Conservation (phyloP, 2,329 filamentous ascomycete genomes). For the Aspergillus tubingensis region DNA sequence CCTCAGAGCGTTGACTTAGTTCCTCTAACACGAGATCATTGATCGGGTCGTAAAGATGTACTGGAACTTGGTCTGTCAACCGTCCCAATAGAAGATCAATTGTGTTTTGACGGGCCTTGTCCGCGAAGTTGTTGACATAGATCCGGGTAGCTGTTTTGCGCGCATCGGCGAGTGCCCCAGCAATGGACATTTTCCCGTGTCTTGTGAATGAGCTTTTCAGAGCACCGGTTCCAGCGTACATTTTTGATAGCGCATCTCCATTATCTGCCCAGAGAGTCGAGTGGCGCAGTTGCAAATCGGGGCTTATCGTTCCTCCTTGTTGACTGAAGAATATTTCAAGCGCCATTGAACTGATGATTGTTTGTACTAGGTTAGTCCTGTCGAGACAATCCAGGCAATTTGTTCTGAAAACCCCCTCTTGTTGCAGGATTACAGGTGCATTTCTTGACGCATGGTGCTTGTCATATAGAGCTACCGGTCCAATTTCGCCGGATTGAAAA, state of each 20-base stretch:
- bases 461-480: constrained; percentile 42
- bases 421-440: constrained; percentile 74
- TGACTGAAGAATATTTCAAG: constrained; percentile 81
- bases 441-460: constrained; percentile 43
- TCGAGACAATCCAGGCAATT: constrained; percentile 97
- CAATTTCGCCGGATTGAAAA: constrained; percentile 75
- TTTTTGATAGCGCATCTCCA: constrained; percentile 88
- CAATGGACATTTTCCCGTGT: constrained; percentile 91
- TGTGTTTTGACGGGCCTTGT: constrained; percentile 88
- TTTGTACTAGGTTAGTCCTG: constrained; percentile 93
- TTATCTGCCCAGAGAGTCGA: constrained; percentile 97
- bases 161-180: constrained; percentile 90
- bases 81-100: constrained; percentile 91
- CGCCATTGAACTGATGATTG: constrained; percentile 91
- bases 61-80: constrained; percentile 77
- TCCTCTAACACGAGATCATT: constrained; percentile 86
- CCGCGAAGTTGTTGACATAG: constrained; percentile 97
- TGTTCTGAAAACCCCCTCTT: constrained; percentile 92
- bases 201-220: constrained; percentile 94
- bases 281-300: constrained; percentile 90
- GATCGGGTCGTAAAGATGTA: constrained; percentile 88
- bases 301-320: constrained; percentile 65
- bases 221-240: constrained; percentile 94
- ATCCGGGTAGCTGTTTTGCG: constrained; percentile 91
- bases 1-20: constrained; percentile 63